Conservation (phyloP, 2,329 filamentous ascomycete species). For the Penicillium crustosum region DNA sequence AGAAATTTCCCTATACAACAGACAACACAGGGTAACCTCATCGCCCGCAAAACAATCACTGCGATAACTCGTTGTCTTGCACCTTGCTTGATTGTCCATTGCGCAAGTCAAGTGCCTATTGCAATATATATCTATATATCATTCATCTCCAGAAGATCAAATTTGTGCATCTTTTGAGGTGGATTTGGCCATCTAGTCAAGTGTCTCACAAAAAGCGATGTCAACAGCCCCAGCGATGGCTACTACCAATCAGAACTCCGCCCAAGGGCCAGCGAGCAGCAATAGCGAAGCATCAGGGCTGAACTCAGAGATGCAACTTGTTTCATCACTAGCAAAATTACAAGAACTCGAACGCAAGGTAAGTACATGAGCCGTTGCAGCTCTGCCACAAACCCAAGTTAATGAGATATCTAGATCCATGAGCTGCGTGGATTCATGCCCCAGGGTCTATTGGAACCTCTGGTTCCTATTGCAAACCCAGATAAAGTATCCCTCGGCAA, state of each 20-base stretch:
- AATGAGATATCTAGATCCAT: slow-evolving; percentile 37
- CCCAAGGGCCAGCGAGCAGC: background rate
- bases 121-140: background rate
- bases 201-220: background rate
- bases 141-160: background rate
- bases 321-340: slow-evolving; percentile 42
- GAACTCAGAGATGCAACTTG: slow-evolving; percentile 40
- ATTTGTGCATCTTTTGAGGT: background rate
- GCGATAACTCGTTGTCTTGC: background rate
- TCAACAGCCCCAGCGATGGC: background rate
- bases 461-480: slow-evolving; percentile 41
- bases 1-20: background rate
- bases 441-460: slow-evolving; percentile 41
- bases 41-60: background rate
- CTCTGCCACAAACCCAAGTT: slow-evolving; percentile 1
- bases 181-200: background rate
- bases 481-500: slow-evolving; percentile 20
- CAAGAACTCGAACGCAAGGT: slow-evolving; percentile 42
- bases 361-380: background rate
- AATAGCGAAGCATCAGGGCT: slow-evolving; percentile 1
- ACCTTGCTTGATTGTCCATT: background rate
- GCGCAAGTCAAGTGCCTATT: background rate
- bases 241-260: slow-evolving; percentile 3
- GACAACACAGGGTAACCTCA: background rate
- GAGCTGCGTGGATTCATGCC: slow-evolving; percentile 45